phyloP scores from a whole-genome alignment of 805 yeast genomes.

The Wickerhamomyces alni region DNA sequence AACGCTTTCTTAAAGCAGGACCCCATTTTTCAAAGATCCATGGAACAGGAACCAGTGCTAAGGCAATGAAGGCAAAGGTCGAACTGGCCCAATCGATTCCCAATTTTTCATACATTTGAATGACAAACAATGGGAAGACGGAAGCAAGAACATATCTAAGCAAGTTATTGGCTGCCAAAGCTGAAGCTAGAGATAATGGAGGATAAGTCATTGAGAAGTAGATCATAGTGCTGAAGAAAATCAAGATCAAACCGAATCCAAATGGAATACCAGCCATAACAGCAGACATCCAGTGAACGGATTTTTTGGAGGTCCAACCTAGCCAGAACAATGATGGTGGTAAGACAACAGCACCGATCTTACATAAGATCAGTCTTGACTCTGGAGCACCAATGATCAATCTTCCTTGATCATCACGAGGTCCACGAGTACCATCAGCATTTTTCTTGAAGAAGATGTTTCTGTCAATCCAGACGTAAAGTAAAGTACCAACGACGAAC shows the following conservation, averaged over 20 bases:
- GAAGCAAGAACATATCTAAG: constrained; percentile 70
- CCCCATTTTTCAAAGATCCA: constrained; percentile 63
- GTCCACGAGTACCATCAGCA: constrained; percentile 57
- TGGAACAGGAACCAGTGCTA: constrained; percentile 71
- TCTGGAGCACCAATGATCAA: constrained; percentile 54
- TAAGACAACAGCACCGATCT: constrained; percentile 60
- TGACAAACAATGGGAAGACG: constrained; percentile 78
- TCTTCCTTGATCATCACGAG: constrained; percentile 43
- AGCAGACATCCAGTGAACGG: constrained; percentile 74
- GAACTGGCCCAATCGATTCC: constrained; percentile 79
- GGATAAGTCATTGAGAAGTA: constrained; percentile 72
- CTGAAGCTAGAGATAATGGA: constrained; percentile 75
- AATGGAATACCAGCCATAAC: constrained; percentile 71
- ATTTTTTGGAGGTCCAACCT: constrained; percentile 63
- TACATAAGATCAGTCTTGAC: constrained; percentile 50
- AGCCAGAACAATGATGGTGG: constrained; percentile 75
- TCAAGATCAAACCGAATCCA: constrained; percentile 67
- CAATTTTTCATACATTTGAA: constrained; percentile 72
- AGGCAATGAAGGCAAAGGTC: constrained; percentile 53
- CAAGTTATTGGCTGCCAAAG: constrained; percentile 82
- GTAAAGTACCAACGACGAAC: constrained; percentile 45
- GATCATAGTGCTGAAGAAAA: constrained; percentile 63
- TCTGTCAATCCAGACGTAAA: constrained; percentile 47
- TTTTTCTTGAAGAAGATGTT: constrained; percentile 46
- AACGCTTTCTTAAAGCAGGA: constrained; percentile 43